Base-by-base conservation (phyloP, 129 eudicot species). In the Flaveria ramosissima region DNA sequence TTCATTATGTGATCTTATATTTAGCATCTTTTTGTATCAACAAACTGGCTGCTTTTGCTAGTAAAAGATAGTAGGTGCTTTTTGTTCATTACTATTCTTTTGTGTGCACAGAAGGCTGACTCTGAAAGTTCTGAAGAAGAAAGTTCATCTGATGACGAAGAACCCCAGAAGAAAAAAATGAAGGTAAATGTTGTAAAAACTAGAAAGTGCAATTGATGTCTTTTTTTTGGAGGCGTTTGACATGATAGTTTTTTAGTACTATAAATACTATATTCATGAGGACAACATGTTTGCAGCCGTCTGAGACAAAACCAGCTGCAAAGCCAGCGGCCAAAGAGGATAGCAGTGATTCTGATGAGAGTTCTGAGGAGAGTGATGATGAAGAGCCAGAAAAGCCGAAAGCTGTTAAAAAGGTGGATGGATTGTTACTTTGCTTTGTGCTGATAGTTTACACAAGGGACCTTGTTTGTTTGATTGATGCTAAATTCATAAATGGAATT, bases 101-200 rank as follows among this genome's bases (percentile, higher is more conserved):
- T 10, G 20, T 36, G 20, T 68, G 42, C 42, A 19, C 84, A 80
- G 84, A 80, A 80, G 52, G 27, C 72, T 0, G 83, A 67, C 39
- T 66, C 76, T 26, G 80, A 76, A 30, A 68, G 75, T 67, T 77
- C 77, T 14, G 81, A 80, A 57, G 83, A 79, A 6, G 84, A 68
- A 14, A 68, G 67, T 59, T 75, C 80, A 27, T 65, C 79, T 26
- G 90, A 83, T 66, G 93, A 88, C 13, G 93, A 86, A 39, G 83
- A 82, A 74, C 94, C 94, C 12, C 85, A 86, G 42, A 77, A 74
- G 81, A 89, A 86, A 48, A 84, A 86, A 83, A 24, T 16, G 6
- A 85, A 88, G 64, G 82, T 70, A 69, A 7, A 11, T 16, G 21
- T 32, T 64, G 10, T 32, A 32, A 14, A 14, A 20, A 66, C 2